phyloP scores from a whole-genome alignment of 208 protist genomes.

The Leptomonas seymouri region DNA sequence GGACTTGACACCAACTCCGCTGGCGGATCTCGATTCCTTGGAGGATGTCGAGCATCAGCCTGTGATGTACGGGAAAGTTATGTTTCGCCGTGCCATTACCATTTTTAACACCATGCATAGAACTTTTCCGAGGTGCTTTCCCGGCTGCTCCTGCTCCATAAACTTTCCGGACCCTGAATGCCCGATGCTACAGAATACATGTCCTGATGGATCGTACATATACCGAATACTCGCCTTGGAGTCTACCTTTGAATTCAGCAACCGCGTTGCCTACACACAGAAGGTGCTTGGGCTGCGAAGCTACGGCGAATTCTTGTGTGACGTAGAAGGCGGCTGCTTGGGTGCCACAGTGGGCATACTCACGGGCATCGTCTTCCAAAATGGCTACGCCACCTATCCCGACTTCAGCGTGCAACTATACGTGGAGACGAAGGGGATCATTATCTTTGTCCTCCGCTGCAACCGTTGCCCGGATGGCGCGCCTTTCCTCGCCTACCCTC shows the following conservation, averaged over 20 bases:
- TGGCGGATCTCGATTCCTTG: background rate
- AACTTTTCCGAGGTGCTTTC: too few relatives aligned
- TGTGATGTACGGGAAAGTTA: background rate
- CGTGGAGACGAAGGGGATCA: background rate
- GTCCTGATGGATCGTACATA: slow-evolving; percentile 36
- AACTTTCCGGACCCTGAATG: background rate
- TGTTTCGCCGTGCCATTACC: background rate
- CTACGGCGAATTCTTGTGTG: too few relatives aligned
- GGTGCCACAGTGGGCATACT: too few relatives aligned
- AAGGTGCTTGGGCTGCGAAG: too few relatives aligned
- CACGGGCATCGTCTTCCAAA: too few relatives aligned
- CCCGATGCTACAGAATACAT: slow-evolving; percentile 18
- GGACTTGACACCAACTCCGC: background rate
- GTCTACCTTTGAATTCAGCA: too few relatives aligned
- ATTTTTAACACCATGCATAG: too few relatives aligned
- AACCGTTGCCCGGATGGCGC: background rate
- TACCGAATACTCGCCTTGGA: slow-evolving; percentile 33
- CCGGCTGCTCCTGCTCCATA: slow-evolving; percentile 1
- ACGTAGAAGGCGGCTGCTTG: too few relatives aligned
- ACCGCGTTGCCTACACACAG: too few relatives aligned
- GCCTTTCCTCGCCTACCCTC: slow-evolving; percentile 26
- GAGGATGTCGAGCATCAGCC: background rate
- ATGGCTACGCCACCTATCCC: too few relatives aligned
- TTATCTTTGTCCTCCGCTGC: slow-evolving; percentile 8
- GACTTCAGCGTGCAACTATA: slow-evolving; percentile 14